Percentiles rank a stretch among this genome's conserved stretches.
Conservation (phyloP, 768 basidiomycete species). For the Omphalotus guepiniiformis region DNA sequence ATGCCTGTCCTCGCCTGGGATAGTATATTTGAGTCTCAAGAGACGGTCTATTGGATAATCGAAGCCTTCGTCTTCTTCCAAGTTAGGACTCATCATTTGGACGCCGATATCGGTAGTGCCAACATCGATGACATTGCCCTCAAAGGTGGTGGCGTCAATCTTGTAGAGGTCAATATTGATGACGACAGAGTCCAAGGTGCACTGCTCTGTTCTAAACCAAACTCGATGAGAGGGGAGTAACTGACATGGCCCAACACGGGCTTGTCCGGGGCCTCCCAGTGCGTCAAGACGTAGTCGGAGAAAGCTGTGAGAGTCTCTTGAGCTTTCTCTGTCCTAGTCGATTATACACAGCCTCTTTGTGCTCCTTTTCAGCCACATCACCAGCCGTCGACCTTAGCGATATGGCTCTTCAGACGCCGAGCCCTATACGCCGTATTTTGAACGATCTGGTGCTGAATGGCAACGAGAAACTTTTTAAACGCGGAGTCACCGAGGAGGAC, state of each 20-base stretch:
- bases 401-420: neutral
- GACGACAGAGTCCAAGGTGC: neutral
- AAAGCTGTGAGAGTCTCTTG: neutral
- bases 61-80: too few relatives aligned
- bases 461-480: conserved; percentile 16
- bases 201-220: too few relatives aligned
- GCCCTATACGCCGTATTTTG: conserved; percentile 11
- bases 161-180: conserved; percentile 10
- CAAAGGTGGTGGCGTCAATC: conserved; percentile 17
- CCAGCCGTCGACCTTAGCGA: neutral
- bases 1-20: conserved; percentile 20
- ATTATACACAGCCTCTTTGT: neutral
- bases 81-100: conserved; percentile 2
- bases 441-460: conserved; percentile 28
- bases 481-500: conserved; percentile 20
- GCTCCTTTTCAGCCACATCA: neutral
- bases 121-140: conserved; percentile 19
- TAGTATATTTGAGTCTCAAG: conserved; percentile 17
- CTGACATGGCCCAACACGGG: neutral
- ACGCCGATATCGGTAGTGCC: conserved; percentile 7
- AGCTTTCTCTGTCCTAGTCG: neutral
- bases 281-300: neutral
- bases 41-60: conserved; percentile 18
- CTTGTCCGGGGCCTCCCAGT: neutral
- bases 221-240: too few relatives aligned